Evolutionary conservation across 2,329 filamentous ascomycete genomes (phyloP).

Genomic region (Elsinoe necatrix): DNA sequence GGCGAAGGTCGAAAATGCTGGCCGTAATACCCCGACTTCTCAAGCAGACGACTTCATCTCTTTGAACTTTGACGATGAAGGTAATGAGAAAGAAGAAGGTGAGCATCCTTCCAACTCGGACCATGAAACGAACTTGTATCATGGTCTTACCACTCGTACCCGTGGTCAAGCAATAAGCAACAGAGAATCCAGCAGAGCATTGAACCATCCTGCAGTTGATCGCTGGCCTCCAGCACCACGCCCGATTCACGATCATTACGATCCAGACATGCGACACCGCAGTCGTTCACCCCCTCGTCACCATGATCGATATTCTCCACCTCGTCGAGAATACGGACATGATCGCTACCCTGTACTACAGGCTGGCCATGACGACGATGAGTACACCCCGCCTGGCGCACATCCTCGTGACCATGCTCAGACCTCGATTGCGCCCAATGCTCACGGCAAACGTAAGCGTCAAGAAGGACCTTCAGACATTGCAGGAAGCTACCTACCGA

Average conservation of each 20-base stretch:
- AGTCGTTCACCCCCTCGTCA: slow-evolving; percentile 3
- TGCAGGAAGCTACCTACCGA: slow-evolving; percentile 36
- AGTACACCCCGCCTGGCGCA: background rate
- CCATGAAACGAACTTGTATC: background rate
- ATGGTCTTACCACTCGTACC: background rate
- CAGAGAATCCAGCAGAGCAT: background rate
- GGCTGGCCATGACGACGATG: background rate
- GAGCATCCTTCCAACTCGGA: slow-evolving; percentile 23
- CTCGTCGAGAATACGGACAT: slow-evolving; percentile 8
- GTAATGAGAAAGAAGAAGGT: slow-evolving; percentile 31
- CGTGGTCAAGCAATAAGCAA: background rate
- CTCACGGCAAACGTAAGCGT: slow-evolving; percentile 56
- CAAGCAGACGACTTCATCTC: slow-evolving; percentile 79
- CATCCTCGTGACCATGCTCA: background rate
- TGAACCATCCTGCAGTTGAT: background rate
- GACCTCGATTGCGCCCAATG: background rate
- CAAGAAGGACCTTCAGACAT: slow-evolving; percentile 28
- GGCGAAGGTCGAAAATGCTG: slow-evolving; percentile 60
- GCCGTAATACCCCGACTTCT: slow-evolving; percentile 31
- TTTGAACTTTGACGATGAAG: slow-evolving; percentile 58
- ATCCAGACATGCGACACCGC: background rate
- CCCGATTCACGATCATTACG: background rate
- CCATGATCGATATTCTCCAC: slow-evolving; percentile 18
- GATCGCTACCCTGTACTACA: background rate
- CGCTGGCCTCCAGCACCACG: background rate